These are phyloP conservation scores for Blastocystis sp. DNA, from an alignment of 352 stramenopile species.

Conservation along the genomic window DNA sequence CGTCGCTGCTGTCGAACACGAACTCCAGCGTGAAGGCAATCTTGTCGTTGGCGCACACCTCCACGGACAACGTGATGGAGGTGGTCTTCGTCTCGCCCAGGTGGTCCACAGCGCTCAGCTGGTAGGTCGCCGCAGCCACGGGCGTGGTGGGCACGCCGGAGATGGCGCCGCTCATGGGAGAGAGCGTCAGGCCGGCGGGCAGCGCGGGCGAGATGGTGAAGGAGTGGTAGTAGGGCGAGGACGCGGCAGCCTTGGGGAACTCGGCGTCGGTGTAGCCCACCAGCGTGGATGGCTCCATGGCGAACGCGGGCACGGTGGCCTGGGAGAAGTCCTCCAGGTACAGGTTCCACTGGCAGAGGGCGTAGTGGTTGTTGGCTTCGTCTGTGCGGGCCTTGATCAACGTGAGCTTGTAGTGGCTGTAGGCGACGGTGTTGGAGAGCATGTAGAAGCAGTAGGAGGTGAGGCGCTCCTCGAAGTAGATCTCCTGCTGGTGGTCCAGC, in stretches of 20 bases:
- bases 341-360: neutral
- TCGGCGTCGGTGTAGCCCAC: conserved; percentile 2
- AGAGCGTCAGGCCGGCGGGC: too few species aligned
- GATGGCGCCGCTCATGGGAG: too few species aligned
- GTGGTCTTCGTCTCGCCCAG: conserved; percentile 27
- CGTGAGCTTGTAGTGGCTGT: neutral
- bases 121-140: neutral
- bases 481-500: neutral
- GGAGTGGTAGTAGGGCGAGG: neutral
- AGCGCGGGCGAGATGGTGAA: neutral
- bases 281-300: neutral
- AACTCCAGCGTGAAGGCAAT: conserved; percentile 42
- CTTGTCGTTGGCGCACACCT: conserved; percentile 38
- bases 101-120: conserved; percentile 22
- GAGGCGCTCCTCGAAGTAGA: neutral
- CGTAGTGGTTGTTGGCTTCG: neutral
- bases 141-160: neutral
- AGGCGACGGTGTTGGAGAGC: conserved; percentile 36
- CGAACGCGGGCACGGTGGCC: neutral
- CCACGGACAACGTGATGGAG: conserved; percentile 8
- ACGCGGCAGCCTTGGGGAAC: neutral
- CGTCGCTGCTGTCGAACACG: neutral
- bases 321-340: conserved; percentile 14
- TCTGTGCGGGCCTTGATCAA: neutral
- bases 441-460: conserved; percentile 54